phyloP scores from a whole-genome alignment of 805 yeast species.

The Yamadazyma sp. region DNA sequence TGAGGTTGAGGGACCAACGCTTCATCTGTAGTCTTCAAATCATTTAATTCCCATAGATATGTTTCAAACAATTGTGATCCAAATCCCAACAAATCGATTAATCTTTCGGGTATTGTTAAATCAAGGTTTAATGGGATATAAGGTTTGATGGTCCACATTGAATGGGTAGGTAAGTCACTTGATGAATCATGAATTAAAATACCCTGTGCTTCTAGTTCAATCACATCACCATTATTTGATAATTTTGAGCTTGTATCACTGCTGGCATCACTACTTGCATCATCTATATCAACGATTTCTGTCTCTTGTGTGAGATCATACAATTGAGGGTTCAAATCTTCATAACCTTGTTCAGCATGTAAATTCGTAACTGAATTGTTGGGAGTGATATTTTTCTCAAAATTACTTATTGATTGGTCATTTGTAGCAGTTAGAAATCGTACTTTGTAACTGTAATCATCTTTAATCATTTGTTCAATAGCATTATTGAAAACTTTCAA shows the following conservation, averaged over 20 bases:
- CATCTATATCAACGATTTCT: conserved; percentile 10
- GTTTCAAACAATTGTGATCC: conserved; percentile 83
- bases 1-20: conserved; percentile 73
- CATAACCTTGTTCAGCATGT: conserved; percentile 2
- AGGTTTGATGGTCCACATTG: conserved; percentile 92
- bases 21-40: conserved; percentile 61
- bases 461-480: conserved; percentile 62
- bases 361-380: conserved; percentile 20
- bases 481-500: conserved; percentile 67
- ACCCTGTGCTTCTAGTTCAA: conserved; percentile 92
- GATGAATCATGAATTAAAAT: conserved; percentile 66
- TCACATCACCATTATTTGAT: conserved; percentile 55
- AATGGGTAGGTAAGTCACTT: conserved; percentile 66
- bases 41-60: conserved; percentile 64
- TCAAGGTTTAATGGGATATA: conserved; percentile 61
- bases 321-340: background rate
- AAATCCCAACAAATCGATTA: conserved; percentile 79
- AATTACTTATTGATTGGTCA: conserved; percentile 11
- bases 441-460: conserved; percentile 76
- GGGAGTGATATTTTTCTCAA: conserved; percentile 23
- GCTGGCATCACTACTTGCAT: conserved; percentile 3
- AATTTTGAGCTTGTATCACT: conserved; percentile 25
- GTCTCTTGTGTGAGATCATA: conserved; percentile 4
- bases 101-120: conserved; percentile 64
- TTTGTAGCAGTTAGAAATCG: conserved; percentile 60